These are phyloP conservation scores for Sugiyamaella paludigena DNA, from an alignment of 1,139 yeast genomes.

Conservation along the genomic window DNA sequence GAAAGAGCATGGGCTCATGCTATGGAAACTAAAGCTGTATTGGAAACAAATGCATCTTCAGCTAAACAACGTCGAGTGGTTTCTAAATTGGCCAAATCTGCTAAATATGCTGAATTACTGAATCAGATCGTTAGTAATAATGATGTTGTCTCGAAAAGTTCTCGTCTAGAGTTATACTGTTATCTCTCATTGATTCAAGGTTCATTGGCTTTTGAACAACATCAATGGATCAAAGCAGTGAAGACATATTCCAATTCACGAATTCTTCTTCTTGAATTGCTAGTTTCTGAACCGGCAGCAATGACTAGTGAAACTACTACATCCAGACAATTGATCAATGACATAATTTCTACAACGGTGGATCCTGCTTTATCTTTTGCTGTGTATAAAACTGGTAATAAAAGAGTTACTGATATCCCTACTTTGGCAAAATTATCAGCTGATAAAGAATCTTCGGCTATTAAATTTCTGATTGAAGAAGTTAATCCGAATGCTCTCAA, in stretches of 20 bases:
- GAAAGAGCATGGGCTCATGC: slow-evolving; percentile 73
- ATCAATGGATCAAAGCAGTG: slow-evolving; percentile 57
- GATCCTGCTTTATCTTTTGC: slow-evolving; percentile 70
- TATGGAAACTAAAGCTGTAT: slow-evolving; percentile 55
- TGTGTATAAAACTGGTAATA: slow-evolving; percentile 42
- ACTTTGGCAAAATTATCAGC: slow-evolving; percentile 32
- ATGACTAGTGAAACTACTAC: slow-evolving; percentile 11
- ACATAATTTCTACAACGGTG: slow-evolving; percentile 56
- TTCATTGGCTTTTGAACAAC: slow-evolving; percentile 52
- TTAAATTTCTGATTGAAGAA: slow-evolving; percentile 20
- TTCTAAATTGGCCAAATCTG: slow-evolving; percentile 68
- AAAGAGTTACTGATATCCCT: slow-evolving; percentile 33
- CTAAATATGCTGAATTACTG: slow-evolving; percentile 46
- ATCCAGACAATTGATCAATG: slow-evolving; percentile 47
- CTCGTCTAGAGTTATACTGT: slow-evolving; percentile 53
- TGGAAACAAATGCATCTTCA: slow-evolving; percentile 51
- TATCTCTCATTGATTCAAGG: slow-evolving; percentile 65
- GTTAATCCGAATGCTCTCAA: slow-evolving; percentile 21
- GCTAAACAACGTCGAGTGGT: slow-evolving; percentile 46
- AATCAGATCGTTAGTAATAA: slow-evolving; percentile 43
- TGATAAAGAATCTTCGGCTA: slow-evolving; percentile 18
- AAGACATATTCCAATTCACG: slow-evolving; percentile 58
- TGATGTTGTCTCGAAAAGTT: slow-evolving; percentile 25
- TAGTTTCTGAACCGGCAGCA: slow-evolving; percentile 9
- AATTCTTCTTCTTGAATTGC: slow-evolving; percentile 45